Evolutionary conservation across 2,329 filamentous ascomycete genomes (phyloP), one percentile per base, ranked within the genome.

Genomic region (Penicillium sp.): DNA sequence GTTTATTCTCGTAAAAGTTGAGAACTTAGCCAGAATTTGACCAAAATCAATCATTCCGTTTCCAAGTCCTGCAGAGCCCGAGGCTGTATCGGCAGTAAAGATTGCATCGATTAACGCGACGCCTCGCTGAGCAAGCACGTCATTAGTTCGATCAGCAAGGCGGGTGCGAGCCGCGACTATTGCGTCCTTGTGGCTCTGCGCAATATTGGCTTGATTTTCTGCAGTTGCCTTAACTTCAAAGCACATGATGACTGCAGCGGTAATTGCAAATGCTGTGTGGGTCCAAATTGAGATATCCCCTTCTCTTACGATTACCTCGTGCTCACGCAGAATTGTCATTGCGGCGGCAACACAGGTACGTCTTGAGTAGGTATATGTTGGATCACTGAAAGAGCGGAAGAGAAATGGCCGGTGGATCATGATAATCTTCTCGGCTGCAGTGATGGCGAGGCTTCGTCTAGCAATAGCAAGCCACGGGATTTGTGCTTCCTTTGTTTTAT

Each of bases 361-460:
- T 11, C 74, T 63, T 2, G 73, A 73, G 14, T 71, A 71, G 22
- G 51, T 61, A 44, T 73, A 74, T 14, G 60, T 67, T 0, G 67
- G 61, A 35, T 73, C 70, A 16, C 65, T 53, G n/a, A 68, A 70
- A 38, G 66, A 73, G 26, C 65, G 67, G 26, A 72, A 73, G 7
- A 76, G 51, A 36, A 74, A 75, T 0, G 70, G 67, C 3, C 74
- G 68, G 55, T 77, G 74, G 19, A 77, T 74, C 73, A 76, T 75
- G 61, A 76, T 76, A 50, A 76, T 74, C 55, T 77, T 76, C 54
- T 76, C 72, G 2, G 69, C 68, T 1, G 73, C 69, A 0, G 69
- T 73, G 26, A 77, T 75, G 11, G 74, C 70, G 17, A 77, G 63
- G 28, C 73, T 67, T 6, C 67, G 67, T 11, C 71, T 68, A 6